Conservation (phyloP, 345 rosid species). For the Lepidium didymum region DNA sequence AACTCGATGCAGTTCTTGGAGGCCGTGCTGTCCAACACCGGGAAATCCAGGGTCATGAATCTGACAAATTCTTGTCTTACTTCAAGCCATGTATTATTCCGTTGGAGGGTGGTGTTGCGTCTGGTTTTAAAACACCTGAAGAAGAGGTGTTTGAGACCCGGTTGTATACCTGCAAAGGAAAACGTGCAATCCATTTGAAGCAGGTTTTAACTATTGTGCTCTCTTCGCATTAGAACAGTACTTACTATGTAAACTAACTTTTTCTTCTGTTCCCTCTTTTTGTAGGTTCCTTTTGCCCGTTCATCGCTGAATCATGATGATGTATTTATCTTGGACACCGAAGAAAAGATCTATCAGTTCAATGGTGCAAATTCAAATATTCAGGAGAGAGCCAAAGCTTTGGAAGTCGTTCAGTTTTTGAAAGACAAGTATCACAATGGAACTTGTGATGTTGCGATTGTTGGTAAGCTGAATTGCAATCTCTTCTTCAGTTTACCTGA, state of each 20-base stretch:
- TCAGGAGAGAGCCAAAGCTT: slow-evolving; percentile 97
- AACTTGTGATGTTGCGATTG: slow-evolving; percentile 66
- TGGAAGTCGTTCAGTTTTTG: slow-evolving; percentile 89
- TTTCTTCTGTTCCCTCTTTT: not conserved
- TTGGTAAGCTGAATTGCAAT: slow-evolving; percentile 47
- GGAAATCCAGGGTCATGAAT: slow-evolving; percentile 96
- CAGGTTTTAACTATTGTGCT: slow-evolving; percentile 55
- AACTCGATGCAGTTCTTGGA: slow-evolving; percentile 89
- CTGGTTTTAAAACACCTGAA: slow-evolving; percentile 85
- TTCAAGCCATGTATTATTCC: slow-evolving; percentile 97
- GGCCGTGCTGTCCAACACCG: slow-evolving; percentile 99
- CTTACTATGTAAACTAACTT: not conserved
- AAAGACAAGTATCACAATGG: slow-evolving; percentile 89
- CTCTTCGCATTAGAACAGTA: not conserved
- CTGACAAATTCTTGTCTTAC: slow-evolving; percentile 94
- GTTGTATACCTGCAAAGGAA: slow-evolving; percentile 84
- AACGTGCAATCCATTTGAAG: slow-evolving; percentile 81
- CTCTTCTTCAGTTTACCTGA: not conserved
- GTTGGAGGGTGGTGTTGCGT: slow-evolving; percentile 92
- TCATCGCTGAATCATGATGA: slow-evolving; percentile 96
- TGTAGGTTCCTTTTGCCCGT: slow-evolving; percentile 87
- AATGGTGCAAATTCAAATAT: slow-evolving; percentile 95
- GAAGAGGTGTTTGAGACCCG: slow-evolving; percentile 83
- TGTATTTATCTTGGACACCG: slow-evolving; percentile 84
- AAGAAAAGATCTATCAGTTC: slow-evolving; percentile 89